Evolutionary conservation across 331 rosid species (phyloP), one percentile per base, ranked within the genome.

Genomic region (Cydonia oblonga): DNA sequence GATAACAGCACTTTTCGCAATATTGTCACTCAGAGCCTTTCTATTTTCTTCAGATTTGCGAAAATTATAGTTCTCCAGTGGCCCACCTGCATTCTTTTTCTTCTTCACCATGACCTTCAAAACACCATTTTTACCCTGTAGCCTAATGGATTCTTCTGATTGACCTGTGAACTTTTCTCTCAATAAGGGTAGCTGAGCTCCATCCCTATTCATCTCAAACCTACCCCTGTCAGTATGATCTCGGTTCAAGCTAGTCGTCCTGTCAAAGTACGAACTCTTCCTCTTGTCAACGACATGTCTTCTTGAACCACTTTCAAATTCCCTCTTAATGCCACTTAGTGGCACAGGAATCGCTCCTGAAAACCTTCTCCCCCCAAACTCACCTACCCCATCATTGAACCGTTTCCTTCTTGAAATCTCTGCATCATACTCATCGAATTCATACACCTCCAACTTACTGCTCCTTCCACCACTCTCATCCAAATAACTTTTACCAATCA

Each of bases 71-170:
- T 9, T 86, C 57, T 86, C 87, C 11, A 62, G 61, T 56, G 86
- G 72, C 63, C 81, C 86, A 38, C 83, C 65, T 69, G 80, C 54
- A 83, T 74, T 84, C 75, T 81, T 86, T 66, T 87, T 89, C 84
- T 89, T 90, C 68, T 87, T 84, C 73, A 90, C 88, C 96, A 87
- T 84, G 70, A 91, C 99, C 86, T 90, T 95, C 75, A 95, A 78
- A 80, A 95, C 99, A 61, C 99, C 99, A 87, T 88, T 95, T 80
- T 90, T 91, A 61, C 99, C 99, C 84, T 95, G 97, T 78, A 91
- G 88, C 83, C 99, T 87, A 69, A 95, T 95, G 69, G 92, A 79
- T 51, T 87, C 93, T 51, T 87, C 90, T 2, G 90, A 74, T 74
- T 78, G 86, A 58, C 81, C 79, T 38, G 28, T 56, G 32, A 89